Evolutionary conservation across 305 asterid genomes (phyloP).

Genomic region (Caryopteris hybrid): DNA sequence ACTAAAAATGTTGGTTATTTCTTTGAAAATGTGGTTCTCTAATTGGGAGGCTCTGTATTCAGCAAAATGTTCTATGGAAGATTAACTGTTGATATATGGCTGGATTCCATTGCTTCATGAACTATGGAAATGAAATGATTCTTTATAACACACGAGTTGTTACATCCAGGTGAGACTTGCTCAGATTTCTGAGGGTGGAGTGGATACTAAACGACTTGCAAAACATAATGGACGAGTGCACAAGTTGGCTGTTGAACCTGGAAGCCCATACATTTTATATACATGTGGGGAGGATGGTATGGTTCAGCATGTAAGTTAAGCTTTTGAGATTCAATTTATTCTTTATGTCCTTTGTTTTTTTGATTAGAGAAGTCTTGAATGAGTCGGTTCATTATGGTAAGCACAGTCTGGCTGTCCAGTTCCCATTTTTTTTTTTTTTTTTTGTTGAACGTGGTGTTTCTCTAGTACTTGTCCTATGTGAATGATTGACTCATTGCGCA

Average conservation of each 20-base stretch:
- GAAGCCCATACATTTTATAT: slow-evolving; percentile 75
- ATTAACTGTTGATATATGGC: not conserved
- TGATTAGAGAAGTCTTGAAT: not conserved
- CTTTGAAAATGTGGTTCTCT: not conserved
- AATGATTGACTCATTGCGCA: not conserved
- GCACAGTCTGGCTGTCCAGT: not conserved
- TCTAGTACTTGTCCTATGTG: not conserved
- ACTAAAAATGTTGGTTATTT: not conserved
- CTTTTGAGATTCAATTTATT: not conserved
- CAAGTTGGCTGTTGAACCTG: slow-evolving; percentile 87
- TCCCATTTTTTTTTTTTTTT: not conserved
- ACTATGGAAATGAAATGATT: not conserved
- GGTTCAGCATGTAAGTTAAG: slow-evolving; percentile 78
- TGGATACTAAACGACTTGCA: slow-evolving; percentile 63
- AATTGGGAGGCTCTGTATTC: not conserved
- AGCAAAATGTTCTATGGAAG: not conserved
- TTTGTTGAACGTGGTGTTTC: not conserved
- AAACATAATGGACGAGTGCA: slow-evolving; percentile 71
- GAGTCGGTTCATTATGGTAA: not conserved
- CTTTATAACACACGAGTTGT: not conserved
- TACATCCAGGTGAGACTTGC: slow-evolving; percentile 71
- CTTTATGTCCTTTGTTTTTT: not conserved
- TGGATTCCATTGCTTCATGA: not conserved
- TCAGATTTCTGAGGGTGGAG: slow-evolving; percentile 65
- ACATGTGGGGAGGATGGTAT: slow-evolving; percentile 93